These are phyloP conservation scores for Coccomyxa subellipsoidea DNA, from an alignment of 163 green algal genomes.

Conservation along the genomic window DNA sequence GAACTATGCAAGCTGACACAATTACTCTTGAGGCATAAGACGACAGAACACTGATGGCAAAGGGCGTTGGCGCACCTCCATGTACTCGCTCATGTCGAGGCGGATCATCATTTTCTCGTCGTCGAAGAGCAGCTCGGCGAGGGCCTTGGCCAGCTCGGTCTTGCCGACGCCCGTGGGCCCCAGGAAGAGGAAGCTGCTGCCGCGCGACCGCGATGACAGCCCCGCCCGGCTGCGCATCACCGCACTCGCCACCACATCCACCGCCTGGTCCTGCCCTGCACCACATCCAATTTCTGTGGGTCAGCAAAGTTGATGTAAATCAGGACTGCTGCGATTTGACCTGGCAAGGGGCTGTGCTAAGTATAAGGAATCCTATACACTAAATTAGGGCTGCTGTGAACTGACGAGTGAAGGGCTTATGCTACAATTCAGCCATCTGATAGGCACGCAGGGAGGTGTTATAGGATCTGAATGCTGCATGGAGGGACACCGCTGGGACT, in stretches of 20 bases:
- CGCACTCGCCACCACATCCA: constrained; percentile 71
- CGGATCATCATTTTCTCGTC: constrained; percentile 76
- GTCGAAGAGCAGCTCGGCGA: constrained; percentile 84
- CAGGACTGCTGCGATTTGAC: neutral
- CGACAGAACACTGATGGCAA: neutral
- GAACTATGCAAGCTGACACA: too few relatives aligned
- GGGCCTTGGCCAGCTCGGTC: constrained; percentile 90
- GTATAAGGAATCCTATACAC: too few relatives aligned
- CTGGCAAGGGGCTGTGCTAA: too few relatives aligned
- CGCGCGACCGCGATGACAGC: constrained; percentile 66
- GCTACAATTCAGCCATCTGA: too few relatives aligned
- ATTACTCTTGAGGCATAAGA: too few relatives aligned
- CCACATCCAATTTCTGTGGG: neutral
- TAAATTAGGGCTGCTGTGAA: too few relatives aligned
- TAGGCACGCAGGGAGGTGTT: too few relatives aligned
- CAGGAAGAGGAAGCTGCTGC: constrained; percentile 91
- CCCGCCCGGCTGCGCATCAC: constrained; percentile 68
- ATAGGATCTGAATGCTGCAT: too few relatives aligned
- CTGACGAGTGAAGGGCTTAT: too few relatives aligned
- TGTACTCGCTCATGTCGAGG: constrained; percentile 19
- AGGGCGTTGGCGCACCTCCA: constrained; percentile 9
- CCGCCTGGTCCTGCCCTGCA: constrained; percentile 12
- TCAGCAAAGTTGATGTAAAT: neutral
- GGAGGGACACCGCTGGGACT: too few relatives aligned
- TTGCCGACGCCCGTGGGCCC: constrained; percentile 92